Evolutionary conservation across 2,329 filamentous ascomycete species (phyloP), one percentile per base, ranked within the genome.

Genomic region (Torrubiella hemipterigena): DNA sequence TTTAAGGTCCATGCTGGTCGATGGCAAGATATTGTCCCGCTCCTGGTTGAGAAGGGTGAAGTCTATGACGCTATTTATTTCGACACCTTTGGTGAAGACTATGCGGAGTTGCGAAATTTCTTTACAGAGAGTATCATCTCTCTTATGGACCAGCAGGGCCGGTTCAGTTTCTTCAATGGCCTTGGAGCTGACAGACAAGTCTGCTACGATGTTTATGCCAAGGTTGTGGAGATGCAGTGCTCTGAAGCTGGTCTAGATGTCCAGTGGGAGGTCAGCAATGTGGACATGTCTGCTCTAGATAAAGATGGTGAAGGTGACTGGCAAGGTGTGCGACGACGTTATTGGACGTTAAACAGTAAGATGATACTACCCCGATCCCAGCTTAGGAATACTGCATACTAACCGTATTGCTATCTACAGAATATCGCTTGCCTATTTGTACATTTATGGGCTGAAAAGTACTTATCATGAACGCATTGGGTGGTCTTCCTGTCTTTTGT

Each of bases 61-160:
- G 60, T 75, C 10, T 87, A 89, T 48, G 83, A 93, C 49, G 83
- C 80, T 17, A 84, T 98, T 43, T 98, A 96, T 62, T 96, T 95
- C 49, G 91, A 98, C 51, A 98, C 91, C 0, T 96, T 96, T 54
- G 91, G 86, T 6, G 91, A 98, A 58, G 83, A 91, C 40, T 98
- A 96, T 56, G 65, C 67, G 3, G 82, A 89, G 51, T 73, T 96
- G 17, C 79, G 80, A 28, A 67, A 77, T 37, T 95, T 96, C 61
- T 94, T 96, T 52, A 79, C 72, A 3, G 91, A 96, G 52, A 76
- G 81, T 44, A 77, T 96, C 9, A 83, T 91, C 19, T 79, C 75
- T 0, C 55, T 96, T 32, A 61, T 98, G 27, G 77, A 82, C 42
- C 63, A 68, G 15, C 58, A 69, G 4, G 81, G 87, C 37, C 69